Percentiles rank a stretch among this genome's conserved stretches.
These are phyloP conservation scores for Trichoderma parareesei DNA, from an alignment of 495 filamentous ascomycete genomes.

Conservation along the genomic window DNA sequence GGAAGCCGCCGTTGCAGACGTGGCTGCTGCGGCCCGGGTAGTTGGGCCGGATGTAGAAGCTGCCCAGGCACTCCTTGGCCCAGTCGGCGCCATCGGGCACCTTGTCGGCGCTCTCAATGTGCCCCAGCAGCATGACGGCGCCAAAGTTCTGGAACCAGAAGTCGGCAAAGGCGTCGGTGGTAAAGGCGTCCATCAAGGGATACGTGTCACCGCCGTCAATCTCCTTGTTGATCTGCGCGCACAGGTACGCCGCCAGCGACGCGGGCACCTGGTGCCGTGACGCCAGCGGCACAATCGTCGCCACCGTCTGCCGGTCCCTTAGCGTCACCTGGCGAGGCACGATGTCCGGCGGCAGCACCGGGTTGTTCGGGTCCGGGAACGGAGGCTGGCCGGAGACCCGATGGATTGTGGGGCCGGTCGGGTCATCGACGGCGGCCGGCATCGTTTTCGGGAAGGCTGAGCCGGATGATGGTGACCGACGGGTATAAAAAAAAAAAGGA, in stretches of 20 bases:
- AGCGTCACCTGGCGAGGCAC: slow-evolving; percentile 78
- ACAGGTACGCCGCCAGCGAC: slow-evolving; percentile 70
- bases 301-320: slow-evolving; percentile 80
- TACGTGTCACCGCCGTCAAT: slow-evolving; percentile 96
- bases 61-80: slow-evolving; percentile 79
- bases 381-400: slow-evolving; percentile 55
- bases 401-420: slow-evolving; percentile 51
- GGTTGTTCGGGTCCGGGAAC: slow-evolving; percentile 52
- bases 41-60: slow-evolving; percentile 96
- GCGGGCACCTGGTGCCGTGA: slow-evolving; percentile 65
- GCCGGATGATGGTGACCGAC: slow-evolving; percentile 2
- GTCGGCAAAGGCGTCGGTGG: slow-evolving; percentile 63
- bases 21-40: slow-evolving; percentile 95
- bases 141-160: slow-evolving; percentile 98
- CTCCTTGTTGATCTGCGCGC: slow-evolving; percentile 82
- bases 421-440: slow-evolving; percentile 84
- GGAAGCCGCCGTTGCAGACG: slow-evolving; percentile 91
- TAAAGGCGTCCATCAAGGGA: slow-evolving; percentile 77
- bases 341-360: slow-evolving; percentile 60
- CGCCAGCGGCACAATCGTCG: slow-evolving; percentile 82
- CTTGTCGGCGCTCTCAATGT: slow-evolving; percentile 51
- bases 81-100: slow-evolving; percentile 68
- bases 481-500: no score
- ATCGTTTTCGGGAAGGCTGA: slow-evolving; percentile 39
- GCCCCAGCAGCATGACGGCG: slow-evolving; percentile 86